Evolutionary conservation across 352 stramenopile genomes (phyloP).

Genomic region (Globisporangium emineosum): DNA sequence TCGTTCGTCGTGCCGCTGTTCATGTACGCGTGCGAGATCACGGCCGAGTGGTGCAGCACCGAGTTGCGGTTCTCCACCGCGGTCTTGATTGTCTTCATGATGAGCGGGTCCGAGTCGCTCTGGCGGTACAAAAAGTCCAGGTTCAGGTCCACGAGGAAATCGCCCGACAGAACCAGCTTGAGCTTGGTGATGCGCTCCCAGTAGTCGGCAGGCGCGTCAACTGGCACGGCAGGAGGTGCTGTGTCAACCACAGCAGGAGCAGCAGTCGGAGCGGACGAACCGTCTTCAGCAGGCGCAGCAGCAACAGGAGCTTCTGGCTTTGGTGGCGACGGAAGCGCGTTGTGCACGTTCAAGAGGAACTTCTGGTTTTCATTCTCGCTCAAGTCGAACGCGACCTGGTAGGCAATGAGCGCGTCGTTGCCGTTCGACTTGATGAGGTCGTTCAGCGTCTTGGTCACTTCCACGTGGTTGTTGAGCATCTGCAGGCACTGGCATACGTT

Average conservation of each 20-base stretch:
- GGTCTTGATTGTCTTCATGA: conserved; percentile 95
- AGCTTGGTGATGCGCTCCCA: conserved; percentile 83
- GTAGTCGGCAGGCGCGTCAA: conserved; percentile 67
- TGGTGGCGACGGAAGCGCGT: conserved; percentile 69
- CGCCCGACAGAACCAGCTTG: conserved; percentile 81
- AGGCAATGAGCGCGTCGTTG: conserved; percentile 88
- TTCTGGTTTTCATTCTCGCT: conserved; percentile 97
- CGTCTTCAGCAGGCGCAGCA: conserved; percentile 30
- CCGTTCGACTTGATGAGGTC: conserved; percentile 74
- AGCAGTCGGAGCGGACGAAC: conserved; percentile 4
- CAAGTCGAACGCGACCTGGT: conserved; percentile 98
- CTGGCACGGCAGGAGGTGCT: conserved; percentile 33
- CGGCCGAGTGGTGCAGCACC: conserved; percentile 96
- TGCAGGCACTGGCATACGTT: conserved; percentile 87
- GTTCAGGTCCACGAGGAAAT: conserved; percentile 92
- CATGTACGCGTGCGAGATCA: conserved; percentile 97
- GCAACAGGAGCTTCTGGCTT: conserved; percentile 26
- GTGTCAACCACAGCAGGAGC: conserved; percentile 27
- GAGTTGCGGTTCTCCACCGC: conserved; percentile 94
- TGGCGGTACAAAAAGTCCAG: conserved; percentile 92
- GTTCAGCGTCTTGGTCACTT: conserved; percentile 88
- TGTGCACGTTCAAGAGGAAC: conserved; percentile 93
- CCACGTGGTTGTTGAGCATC: conserved; percentile 78
- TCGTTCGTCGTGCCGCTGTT: conserved; percentile 98
- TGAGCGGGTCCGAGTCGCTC: conserved; percentile 87